Percentiles rank a stretch among this genome's conserved stretches.
These are phyloP conservation scores for Aspergillus sp. DNA, from an alignment of 2,329 filamentous ascomycete genomes.

Conservation along the genomic window DNA sequence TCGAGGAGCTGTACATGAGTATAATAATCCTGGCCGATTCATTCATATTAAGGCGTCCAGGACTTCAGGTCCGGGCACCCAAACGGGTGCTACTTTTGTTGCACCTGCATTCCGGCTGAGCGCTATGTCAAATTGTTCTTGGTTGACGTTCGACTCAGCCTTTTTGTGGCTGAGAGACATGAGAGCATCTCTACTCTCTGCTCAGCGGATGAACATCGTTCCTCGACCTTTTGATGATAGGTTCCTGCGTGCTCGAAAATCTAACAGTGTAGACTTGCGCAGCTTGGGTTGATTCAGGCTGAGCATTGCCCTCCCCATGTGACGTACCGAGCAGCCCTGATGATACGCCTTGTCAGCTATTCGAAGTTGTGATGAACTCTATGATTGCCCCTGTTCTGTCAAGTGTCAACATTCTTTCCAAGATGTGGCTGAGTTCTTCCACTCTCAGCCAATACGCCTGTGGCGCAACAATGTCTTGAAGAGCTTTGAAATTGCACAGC, in stretches of 20 bases:
- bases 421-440: background rate
- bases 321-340: too few species aligned
- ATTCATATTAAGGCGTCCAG: background rate
- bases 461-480: slow-evolving; percentile 4
- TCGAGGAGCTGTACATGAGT: background rate
- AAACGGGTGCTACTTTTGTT: background rate
- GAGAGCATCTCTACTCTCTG: background rate
- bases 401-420: too few species aligned
- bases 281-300: background rate
- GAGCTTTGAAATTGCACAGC: background rate
- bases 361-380: background rate
- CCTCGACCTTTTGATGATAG: background rate
- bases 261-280: background rate
- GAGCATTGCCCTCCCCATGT: background rate
- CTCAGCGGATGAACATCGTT: background rate
- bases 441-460: background rate
- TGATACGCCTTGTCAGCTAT: background rate
- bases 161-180: background rate
- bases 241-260: background rate
- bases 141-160: too few species aligned
- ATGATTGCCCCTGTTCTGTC: background rate
- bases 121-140: too few species aligned
- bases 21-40: background rate
- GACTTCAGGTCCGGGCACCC: background rate
- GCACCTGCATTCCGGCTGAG: background rate